Evolutionary conservation across 2,329 filamentous ascomycete species (phyloP), one percentile per base, ranked within the genome.

Genomic region (Colletotrichum sp.): DNA sequence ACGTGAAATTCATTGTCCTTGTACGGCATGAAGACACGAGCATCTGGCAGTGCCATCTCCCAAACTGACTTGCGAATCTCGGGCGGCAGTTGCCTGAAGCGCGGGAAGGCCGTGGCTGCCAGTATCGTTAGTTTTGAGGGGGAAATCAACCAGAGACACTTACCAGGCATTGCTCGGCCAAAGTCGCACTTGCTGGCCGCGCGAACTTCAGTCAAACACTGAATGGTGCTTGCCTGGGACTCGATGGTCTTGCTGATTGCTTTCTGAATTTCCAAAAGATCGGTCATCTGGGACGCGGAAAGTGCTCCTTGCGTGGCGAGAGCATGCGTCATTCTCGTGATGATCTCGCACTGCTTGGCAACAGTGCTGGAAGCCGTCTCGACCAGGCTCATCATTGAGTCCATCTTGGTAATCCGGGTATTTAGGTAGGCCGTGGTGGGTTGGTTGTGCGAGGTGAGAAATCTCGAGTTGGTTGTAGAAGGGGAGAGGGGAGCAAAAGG

Each of bases 11-110:
- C n/a, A n/a, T n/a, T n/a, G n/a, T n/a, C n/a, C n/a, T n/a, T n/a
- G n/a, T 44, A 8, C 8, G 36, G n/a, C 77, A 88, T 86, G 15
- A 77, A 68, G 2, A 75, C 9, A 3, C 75, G 66, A 6, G 6
- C 1, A 3, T 49, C 29, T 4, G 75, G 67, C 3, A 77, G n/a
- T 6, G 68, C 19, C 61, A 71, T 44, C 44, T 71, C 49, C 75
- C 67, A 77, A 8, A 75, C 49, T 6, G 2, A 8, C n/a, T 44
- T 59, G 6, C 61, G 71, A 5, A 68, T 55, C 16, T 75, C 75
- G 8, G 27, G 16, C 4, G 71, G 75, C 4, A 75, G n/a, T 27
- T 12, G 34, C 4, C 9, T 16, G 34, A 77, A 77, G 5, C 36
- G 22, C 2, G 25, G 16, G 6, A 77, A 77, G n/a, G 25, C 4